Base-by-base conservation (phyloP, 1,284 basidiomycete species). In the Veloporphyrellus conicus region DNA sequence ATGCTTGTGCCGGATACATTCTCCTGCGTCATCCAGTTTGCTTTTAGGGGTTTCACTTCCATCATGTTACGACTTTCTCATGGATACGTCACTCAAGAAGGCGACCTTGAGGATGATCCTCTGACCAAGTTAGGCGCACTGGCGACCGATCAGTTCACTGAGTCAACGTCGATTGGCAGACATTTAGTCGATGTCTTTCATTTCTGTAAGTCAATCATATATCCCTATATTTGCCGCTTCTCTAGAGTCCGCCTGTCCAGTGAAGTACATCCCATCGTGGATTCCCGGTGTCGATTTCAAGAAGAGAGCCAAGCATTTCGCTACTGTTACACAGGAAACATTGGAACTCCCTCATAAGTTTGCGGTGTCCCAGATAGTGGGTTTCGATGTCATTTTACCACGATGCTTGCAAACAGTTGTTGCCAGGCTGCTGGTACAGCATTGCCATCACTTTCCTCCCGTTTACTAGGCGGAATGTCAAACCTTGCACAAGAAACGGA, bases 241-340 rank as follows among this genome's bases (percentile, higher is more conserved):
- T 5, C n/a, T 40, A 5, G 28, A 18, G 1, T 22, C 6, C 12
- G 12, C 28, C 1, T 29, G 20, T 6, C 4, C 47, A 82, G 80
- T 83, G 56, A 73, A 73, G 32, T 69, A 81, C 56, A 53, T 83
- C 18, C 82, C 82, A 3, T 60, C 66, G 8, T 83, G 82, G 81
- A 67, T 81, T 50, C 82, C 82, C 15, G 79, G 81, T 23, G 75
- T 78, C 5, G 70, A 68, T n/a, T 83, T 82, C 66, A 74, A 75
- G 54, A 69, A 57, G 46, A 74, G 66, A 34, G 78, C 79, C 6
- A 67, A 68, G 36, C 54, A 62, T 33, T 78, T 76, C 68, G 69
- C 71, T 23, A 56, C 59, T 7, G 76, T 73, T 18, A 59, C 80
- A 40, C 54, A 62, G 15, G 69, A 76, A 32, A 68, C 77, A 66